These are phyloP conservation scores for Alectoria sarmentosa DNA, from an alignment of 495 filamentous ascomycete genomes.

Conservation along the genomic window DNA sequence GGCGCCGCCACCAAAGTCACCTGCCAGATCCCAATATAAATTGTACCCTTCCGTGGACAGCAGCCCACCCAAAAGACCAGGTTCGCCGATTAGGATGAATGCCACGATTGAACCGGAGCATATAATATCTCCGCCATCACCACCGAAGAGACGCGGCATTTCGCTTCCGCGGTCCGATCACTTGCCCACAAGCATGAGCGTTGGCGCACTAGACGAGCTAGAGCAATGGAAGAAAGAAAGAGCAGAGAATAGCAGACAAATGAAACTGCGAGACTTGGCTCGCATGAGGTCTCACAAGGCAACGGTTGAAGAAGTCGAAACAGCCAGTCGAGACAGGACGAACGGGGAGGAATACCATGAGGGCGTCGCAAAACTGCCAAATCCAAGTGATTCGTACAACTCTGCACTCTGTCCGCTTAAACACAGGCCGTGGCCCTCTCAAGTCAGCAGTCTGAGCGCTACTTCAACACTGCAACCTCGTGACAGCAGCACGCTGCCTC, in stretches of 20 bases:
- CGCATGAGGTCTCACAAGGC: constrained; percentile 7
- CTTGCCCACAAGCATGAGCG: constrained; percentile 3
- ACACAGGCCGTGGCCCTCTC: background rate
- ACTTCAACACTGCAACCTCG: background rate
- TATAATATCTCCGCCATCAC: constrained; percentile 3
- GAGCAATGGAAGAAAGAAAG: constrained; percentile 1
- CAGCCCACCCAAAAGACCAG: constrained; percentile 11
- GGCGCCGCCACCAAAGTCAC: constrained; percentile 14
- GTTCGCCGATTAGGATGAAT: constrained; percentile 6
- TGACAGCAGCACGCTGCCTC: background rate
- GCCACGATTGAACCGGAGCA: background rate
- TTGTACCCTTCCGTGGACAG: constrained; percentile 4
- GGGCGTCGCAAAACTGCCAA: constrained; percentile 5
- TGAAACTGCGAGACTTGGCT: constrained; percentile 10
- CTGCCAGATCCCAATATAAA: constrained; percentile 11
- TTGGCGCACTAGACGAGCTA: constrained; percentile 3
- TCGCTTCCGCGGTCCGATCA: constrained; percentile 1
- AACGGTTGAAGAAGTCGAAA: background rate
- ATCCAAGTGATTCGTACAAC: background rate
- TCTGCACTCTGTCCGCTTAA: background rate
- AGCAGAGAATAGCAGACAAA: background rate
- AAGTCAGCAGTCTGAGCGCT: background rate
- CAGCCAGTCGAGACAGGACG: background rate
- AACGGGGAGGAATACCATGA: background rate
- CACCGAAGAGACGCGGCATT: constrained; percentile 6